These are phyloP conservation scores for Nicotiana noctiflora DNA, from an alignment of 257 asterid genomes.

Conservation along the genomic window DNA sequence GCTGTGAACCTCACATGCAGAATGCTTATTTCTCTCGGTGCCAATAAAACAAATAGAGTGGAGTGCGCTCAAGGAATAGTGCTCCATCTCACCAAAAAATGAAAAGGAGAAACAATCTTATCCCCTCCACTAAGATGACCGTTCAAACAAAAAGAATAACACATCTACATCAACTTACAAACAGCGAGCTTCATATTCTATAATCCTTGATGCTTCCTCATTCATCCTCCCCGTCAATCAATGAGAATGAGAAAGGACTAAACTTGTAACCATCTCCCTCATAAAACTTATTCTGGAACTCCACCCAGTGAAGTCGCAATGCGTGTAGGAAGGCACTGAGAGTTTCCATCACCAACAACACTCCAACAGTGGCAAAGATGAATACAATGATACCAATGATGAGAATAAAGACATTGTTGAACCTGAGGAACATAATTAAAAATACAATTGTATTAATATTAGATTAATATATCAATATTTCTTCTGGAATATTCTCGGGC, in stretches of 20 bases:
- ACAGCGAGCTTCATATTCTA: neutral
- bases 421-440: neutral
- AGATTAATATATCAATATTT: neutral
- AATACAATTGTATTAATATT: neutral
- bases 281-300: constrained; percentile 88
- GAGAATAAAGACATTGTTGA: constrained; percentile 59
- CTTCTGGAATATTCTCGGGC: neutral
- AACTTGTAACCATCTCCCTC: constrained; percentile 99
- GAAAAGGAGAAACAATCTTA: constrained; percentile 8
- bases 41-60: constrained; percentile 14
- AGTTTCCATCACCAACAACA: constrained; percentile 92
- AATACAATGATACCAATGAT: constrained; percentile 66
- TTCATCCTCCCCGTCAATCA: constrained; percentile 58
- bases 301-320: constrained; percentile 96
- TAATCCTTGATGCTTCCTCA: constrained; percentile 22
- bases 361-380: constrained; percentile 84
- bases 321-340: constrained; percentile 98
- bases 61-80: constrained; percentile 10
- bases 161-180: constrained; percentile 17
- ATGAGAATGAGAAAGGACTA: constrained; percentile 61
- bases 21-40: constrained; percentile 43
- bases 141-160: constrained; percentile 34
- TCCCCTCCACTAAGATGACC: constrained; percentile 25
- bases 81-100: constrained; percentile 8
- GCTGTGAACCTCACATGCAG: constrained; percentile 14